Evolutionary conservation across 164 flowering plant species (phyloP).

Genomic region (Amborella trichopoda): DNA sequence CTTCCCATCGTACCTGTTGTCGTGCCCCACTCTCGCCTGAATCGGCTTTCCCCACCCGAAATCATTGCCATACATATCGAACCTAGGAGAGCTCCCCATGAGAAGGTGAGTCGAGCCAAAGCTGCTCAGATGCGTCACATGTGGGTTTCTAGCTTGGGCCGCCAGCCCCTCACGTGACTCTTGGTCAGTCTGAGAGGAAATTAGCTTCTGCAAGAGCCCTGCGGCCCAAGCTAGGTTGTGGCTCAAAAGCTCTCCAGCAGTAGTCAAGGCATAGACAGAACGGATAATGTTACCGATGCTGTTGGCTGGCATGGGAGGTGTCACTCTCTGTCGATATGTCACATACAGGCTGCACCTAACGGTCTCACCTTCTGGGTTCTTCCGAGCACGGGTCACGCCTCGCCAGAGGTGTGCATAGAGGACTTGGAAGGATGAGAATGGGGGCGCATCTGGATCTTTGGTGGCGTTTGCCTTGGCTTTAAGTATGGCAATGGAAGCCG

Average conservation of each 20-base stretch:
- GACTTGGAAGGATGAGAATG: not conserved
- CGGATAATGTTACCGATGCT: not conserved
- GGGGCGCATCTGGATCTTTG: not conserved
- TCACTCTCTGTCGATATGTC: not conserved
- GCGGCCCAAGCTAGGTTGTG: slow-evolving; percentile 19
- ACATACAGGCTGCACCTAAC: not conserved
- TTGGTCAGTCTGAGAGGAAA: slow-evolving; percentile 5
- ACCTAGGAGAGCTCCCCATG: slow-evolving; percentile 22
- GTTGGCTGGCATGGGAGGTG: not conserved
- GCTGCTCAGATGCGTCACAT: not conserved
- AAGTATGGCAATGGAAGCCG: not conserved
- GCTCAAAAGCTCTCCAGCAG: slow-evolving; percentile 15
- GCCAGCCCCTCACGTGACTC: not conserved
- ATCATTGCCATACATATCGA: slow-evolving; percentile 26
- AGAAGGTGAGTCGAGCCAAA: not conserved
- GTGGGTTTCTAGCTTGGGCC: slow-evolving; percentile 9
- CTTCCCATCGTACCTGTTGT: slow-evolving; percentile 17
- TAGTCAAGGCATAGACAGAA: not conserved
- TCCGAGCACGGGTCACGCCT: not conserved
- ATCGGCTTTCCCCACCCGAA: slow-evolving; percentile 33
- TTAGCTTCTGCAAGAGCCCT: slow-evolving; percentile 12
- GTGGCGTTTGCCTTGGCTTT: not conserved
- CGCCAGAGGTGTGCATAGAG: not conserved
- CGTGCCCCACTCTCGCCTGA: slow-evolving; percentile 18
- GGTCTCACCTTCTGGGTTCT: not conserved